Evolutionary conservation across 768 basidiomycete genomes (phyloP).

Genomic region (Tulasnella sp.): DNA sequence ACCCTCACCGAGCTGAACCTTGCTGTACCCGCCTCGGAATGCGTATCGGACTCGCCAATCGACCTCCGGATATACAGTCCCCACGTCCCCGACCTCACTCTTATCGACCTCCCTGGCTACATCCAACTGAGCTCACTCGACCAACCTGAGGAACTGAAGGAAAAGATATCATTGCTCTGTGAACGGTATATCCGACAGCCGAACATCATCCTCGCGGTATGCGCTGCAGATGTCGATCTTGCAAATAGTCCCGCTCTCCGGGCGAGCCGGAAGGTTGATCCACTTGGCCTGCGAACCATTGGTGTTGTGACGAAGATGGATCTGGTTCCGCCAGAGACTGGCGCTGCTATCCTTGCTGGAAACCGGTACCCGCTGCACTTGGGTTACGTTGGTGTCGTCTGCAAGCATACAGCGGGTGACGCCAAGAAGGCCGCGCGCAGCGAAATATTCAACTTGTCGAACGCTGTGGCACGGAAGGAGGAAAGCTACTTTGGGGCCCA

Average conservation of each 20-base stretch:
- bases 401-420: conserved; percentile 60
- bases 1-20: conserved; percentile 91
- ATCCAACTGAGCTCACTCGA: conserved; percentile 90
- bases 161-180: conserved; percentile 79
- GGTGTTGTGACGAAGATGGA: conserved; percentile 99
- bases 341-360: conserved; percentile 66
- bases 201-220: conserved; percentile 98
- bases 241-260: conserved; percentile 94
- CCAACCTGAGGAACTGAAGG: conserved; percentile 88
- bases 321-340: conserved; percentile 74
- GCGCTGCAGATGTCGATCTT: conserved; percentile 95
- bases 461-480: conserved; percentile 44
- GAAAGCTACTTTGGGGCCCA: conserved; percentile 55
- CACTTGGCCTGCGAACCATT: conserved; percentile 86
- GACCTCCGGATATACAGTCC: conserved; percentile 95
- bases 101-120: conserved; percentile 96
- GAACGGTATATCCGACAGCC: conserved; percentile 98
- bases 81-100: conserved; percentile 89
- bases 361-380: conserved; percentile 95
- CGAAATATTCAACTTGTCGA: conserved; percentile 33
- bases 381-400: conserved; percentile 93
- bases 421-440: conserved; percentile 32
- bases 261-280: conserved; percentile 88
- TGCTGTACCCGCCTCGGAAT: conserved; percentile 78
- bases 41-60: conserved; percentile 89